Evolutionary conservation across 2,329 filamentous ascomycete species (phyloP).

Genomic region (Aspergillus sp.): DNA sequence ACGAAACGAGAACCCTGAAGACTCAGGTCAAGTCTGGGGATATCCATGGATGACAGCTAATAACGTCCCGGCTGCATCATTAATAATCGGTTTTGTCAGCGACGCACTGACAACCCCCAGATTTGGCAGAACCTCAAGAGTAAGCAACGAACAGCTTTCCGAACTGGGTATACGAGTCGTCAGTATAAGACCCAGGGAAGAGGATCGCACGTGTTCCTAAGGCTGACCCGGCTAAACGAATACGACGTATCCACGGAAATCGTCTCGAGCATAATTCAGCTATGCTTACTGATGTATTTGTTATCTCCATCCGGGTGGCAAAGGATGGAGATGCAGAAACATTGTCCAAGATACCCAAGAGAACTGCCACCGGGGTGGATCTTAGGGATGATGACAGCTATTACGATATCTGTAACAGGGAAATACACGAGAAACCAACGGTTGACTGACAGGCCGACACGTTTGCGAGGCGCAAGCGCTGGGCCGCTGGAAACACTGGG

Average conservation of each 20-base stretch:
- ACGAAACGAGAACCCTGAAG: not conserved
- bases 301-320: not conserved
- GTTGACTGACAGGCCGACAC: not conserved
- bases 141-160: not conserved
- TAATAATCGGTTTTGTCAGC: not conserved
- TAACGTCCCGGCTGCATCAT: not conserved
- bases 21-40: not conserved
- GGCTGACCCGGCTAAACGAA: not conserved
- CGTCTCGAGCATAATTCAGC: not conserved
- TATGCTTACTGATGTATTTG: no score
- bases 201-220: not conserved
- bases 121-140: not conserved
- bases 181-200: not conserved
- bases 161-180: not conserved
- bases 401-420: not conserved
- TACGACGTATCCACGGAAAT: not conserved
- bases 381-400: not conserved
- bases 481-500: not conserved
- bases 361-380: not conserved
- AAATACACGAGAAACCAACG: not conserved
- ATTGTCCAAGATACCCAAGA: not conserved
- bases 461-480: conserved; percentile 1
- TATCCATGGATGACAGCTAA: not conserved
- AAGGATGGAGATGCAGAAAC: not conserved
- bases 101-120: not conserved